A percentile compares a stretch with the other conserved stretches of the same genome.
Evolutionary conservation across 768 basidiomycete genomes (phyloP).

Genomic region (Boletales sp.): DNA sequence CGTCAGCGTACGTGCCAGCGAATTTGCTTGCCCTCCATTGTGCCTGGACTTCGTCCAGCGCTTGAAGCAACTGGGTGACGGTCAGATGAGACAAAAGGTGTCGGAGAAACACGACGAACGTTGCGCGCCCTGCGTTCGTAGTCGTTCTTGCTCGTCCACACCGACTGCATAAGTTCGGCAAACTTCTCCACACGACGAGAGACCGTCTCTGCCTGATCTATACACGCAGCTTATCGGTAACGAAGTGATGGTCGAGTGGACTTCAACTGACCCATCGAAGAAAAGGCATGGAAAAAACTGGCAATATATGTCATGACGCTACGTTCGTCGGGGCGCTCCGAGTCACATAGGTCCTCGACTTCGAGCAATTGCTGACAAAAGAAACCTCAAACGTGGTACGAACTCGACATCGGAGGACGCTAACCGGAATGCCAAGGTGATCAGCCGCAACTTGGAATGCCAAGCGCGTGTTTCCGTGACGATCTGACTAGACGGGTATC

Average conservation of each 20-base stretch:
- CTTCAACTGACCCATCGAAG: conserved; percentile 75
- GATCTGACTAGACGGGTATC: conserved; percentile 52
- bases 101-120: conserved; percentile 37
- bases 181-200: conserved; percentile 94
- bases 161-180: conserved; percentile 90
- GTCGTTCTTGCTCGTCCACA: conserved; percentile 85
- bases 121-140: conserved; percentile 83
- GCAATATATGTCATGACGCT: conserved; percentile 99
- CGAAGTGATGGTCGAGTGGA: neutral
- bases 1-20: conserved; percentile 74
- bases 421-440: conserved; percentile 85
- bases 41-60: conserved; percentile 62
- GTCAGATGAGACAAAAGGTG: conserved; percentile 5
- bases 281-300: conserved; percentile 97
- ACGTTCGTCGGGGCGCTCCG: conserved; percentile 86
- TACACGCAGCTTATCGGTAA: conserved; percentile 1
- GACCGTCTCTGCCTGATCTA: conserved; percentile 94
- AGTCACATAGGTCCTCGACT: conserved; percentile 92
- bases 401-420: conserved; percentile 24
- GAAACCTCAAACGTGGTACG: conserved; percentile 1
- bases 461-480: conserved; percentile 77
- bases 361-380: conserved; percentile 80
- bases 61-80: conserved; percentile 52
- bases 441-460: conserved; percentile 89
- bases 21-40: conserved; percentile 68